Conservation (phyloP, 208 protist species). For the Trypanosoma theileri region DNA sequence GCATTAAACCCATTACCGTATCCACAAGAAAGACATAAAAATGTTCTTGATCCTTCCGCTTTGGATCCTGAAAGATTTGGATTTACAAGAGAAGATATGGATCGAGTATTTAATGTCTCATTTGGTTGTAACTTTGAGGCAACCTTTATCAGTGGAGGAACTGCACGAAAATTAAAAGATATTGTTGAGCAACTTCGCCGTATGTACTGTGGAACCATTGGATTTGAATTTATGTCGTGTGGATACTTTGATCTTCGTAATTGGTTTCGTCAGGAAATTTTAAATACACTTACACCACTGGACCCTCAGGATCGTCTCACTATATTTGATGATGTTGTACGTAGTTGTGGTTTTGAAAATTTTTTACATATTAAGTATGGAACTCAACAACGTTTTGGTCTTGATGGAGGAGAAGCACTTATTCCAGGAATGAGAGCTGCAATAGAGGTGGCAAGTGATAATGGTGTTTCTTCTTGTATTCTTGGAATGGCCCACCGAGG, state of each 20-base stretch:
- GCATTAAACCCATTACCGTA: conserved; percentile 72
- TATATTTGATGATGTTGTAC: conserved; percentile 86
- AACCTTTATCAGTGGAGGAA: conserved; percentile 71
- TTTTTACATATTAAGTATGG: conserved; percentile 93
- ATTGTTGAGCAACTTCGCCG: conserved; percentile 68
- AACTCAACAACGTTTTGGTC: conserved; percentile 96
- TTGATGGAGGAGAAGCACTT: conserved; percentile 96
- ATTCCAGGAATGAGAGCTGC: conserved; percentile 95
- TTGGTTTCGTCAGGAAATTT: conserved; percentile 93
- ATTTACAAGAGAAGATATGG: conserved; percentile 77
- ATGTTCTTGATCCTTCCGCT: conserved; percentile 27
- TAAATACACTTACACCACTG: conserved; percentile 62
- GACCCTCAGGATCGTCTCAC: conserved; percentile 56
- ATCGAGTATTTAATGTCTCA: conserved; percentile 78
- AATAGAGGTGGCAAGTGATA: conserved; percentile 81
- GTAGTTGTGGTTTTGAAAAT: conserved; percentile 91
- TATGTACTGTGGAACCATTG: conserved; percentile 92
- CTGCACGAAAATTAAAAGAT: conserved; percentile 71
- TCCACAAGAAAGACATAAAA: conserved; percentile 24
- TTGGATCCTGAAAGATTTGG: conserved; percentile 75
- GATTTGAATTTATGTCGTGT: conserved; percentile 97
- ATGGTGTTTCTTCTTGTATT: conserved; percentile 90
- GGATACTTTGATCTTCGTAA: conserved; percentile 92
- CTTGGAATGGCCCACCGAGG: conserved; percentile 99
- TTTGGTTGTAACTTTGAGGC: conserved; percentile 74